Evolutionary conservation across 257 asterid genomes (phyloP), one percentile per base, ranked within the genome.

Genomic region (Solanum rostratum): DNA sequence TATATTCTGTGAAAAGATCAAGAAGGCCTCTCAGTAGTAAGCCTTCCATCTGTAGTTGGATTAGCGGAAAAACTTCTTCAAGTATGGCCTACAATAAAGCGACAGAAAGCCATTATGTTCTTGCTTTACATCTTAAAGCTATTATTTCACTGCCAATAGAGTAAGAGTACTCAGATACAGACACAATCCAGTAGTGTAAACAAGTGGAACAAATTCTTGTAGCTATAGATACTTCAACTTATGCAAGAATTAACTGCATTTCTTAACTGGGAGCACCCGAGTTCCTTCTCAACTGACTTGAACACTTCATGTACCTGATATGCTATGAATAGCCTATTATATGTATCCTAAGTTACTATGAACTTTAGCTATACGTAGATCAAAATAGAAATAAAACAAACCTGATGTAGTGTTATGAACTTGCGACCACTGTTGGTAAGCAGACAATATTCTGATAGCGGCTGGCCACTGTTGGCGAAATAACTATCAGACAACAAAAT

Each of bases 381-480:
- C 80, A 65, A 19, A 46, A 83, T 19, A 4, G 57, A 55, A 85
- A 69, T 41, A 57, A 46, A 62, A 80, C 91, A 49, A 83, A 94
- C 98, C 98, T 93, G 98, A 81, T 90, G 87, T n/a, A 95, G 79
- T 16, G 93, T 93, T 33, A 92, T 81, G 73, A 95, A 90, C 81
- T 95, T 95, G 80, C 95, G 87, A 81, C 97, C 97, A 80, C 98
- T 95, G 89, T 86, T 88, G 11, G 97, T 85, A 52, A 95, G 97
- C 82, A 90, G 88, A 83, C 92, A 88, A 79, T 90, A 91, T 18
- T 92, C 95, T 0, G 90, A 92, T 43, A 85, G 89, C 33, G 33
- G 33, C 70, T 88, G 90, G 80, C 90, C 88, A 30, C 80, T 27
- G 24, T 53, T 81, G 24, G 79, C 79, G 52, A n/a, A 68, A 49